Percentiles rank a stretch among this genome's conserved stretches.
Conservation (phyloP, 2,329 filamentous ascomycete genomes). For the Stemphylium lycopersici region DNA sequence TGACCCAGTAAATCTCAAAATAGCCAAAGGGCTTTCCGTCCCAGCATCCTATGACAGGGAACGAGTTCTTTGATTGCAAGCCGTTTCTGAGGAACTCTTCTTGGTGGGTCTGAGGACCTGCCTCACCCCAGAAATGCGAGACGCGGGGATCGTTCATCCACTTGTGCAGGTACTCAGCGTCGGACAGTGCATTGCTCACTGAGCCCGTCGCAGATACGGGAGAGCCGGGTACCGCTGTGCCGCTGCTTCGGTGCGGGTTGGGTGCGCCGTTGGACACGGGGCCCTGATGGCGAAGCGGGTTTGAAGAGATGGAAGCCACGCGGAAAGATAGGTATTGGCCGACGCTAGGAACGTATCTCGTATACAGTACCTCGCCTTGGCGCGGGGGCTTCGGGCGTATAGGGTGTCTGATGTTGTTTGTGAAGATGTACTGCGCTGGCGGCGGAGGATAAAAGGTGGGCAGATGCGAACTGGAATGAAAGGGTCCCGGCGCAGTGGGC, state of each 20-base stretch:
- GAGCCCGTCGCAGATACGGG: slow-evolving; percentile 41
- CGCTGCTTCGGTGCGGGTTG: slow-evolving; percentile 34
- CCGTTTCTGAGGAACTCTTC: slow-evolving; percentile 71
- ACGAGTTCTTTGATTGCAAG: slow-evolving; percentile 74
- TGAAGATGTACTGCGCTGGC: slow-evolving; percentile 80
- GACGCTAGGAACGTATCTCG: slow-evolving; percentile 80
- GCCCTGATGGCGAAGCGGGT: slow-evolving; percentile 68
- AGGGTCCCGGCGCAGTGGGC: slow-evolving; percentile 65
- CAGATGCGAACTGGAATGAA: slow-evolving; percentile 80
- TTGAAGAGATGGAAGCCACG: slow-evolving; percentile 72
- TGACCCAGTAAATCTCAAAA: slow-evolving; percentile 98
- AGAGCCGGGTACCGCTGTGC: slow-evolving; percentile 59
- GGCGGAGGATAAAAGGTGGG: slow-evolving; percentile 90
- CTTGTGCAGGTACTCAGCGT: slow-evolving; percentile 73
- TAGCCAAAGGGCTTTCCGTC: slow-evolving; percentile 95
- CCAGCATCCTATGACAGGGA: slow-evolving; percentile 92
- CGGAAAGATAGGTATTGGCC: slow-evolving; percentile 88
- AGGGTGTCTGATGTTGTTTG: slow-evolving; percentile 81
- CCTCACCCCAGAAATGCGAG: slow-evolving; percentile 80
- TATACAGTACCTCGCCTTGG: slow-evolving; percentile 91
- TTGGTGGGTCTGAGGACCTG: slow-evolving; percentile 61
- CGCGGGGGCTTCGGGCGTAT: slow-evolving; percentile 85
- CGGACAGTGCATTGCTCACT: slow-evolving; percentile 52
- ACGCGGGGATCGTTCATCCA: slow-evolving; percentile 93
- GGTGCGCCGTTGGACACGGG: slow-evolving; percentile 49